Conservation (phyloP, 805 yeast genomes). For the Diddensiella transvaalensis region DNA sequence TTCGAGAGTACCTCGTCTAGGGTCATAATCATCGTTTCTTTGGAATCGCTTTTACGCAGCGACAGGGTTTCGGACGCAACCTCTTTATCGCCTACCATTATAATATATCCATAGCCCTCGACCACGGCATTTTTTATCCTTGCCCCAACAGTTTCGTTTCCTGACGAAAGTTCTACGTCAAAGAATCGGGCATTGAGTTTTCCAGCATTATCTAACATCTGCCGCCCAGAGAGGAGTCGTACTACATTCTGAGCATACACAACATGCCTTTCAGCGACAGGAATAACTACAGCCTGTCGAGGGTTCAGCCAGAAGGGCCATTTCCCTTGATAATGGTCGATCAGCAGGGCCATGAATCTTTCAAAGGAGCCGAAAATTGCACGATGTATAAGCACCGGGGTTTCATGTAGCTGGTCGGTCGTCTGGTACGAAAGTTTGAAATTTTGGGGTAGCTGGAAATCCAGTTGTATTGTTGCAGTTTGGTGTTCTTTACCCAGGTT, state of each 20-base stretch:
- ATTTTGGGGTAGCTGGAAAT: conserved; percentile 87
- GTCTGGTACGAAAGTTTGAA: conserved; percentile 67
- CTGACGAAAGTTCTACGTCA: conserved; percentile 69
- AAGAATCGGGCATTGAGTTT: conserved; percentile 59
- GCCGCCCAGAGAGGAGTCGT: conserved; percentile 37
- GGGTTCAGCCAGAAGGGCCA: conserved; percentile 99
- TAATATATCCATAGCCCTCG: conserved; percentile 72
- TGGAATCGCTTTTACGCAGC: conserved; percentile 54
- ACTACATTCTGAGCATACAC: conserved; percentile 52
- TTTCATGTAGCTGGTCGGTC: conserved; percentile 35
- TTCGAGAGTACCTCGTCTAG: conserved; percentile 48
- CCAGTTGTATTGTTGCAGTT: conserved; percentile 92
- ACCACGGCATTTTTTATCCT: conserved; percentile 74
- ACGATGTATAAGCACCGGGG: conserved; percentile 93
- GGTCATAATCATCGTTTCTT: conserved; percentile 41
- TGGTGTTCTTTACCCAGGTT: conserved; percentile 80
- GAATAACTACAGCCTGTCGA: conserved; percentile 80
- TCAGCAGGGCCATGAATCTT: conserved; percentile 82
- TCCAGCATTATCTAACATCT: conserved; percentile 40
- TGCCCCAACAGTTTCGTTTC: conserved; percentile 74
- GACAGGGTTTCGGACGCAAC: conserved; percentile 55
- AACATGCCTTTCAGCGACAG: conserved; percentile 63
- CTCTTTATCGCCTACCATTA: conserved; percentile 89
- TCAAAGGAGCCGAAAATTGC: conserved; percentile 95
- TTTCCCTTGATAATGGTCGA: conserved; percentile 85